Conservation (phyloP, 176 grass and related monocot genomes). For the Tuctoria greenei region DNA sequence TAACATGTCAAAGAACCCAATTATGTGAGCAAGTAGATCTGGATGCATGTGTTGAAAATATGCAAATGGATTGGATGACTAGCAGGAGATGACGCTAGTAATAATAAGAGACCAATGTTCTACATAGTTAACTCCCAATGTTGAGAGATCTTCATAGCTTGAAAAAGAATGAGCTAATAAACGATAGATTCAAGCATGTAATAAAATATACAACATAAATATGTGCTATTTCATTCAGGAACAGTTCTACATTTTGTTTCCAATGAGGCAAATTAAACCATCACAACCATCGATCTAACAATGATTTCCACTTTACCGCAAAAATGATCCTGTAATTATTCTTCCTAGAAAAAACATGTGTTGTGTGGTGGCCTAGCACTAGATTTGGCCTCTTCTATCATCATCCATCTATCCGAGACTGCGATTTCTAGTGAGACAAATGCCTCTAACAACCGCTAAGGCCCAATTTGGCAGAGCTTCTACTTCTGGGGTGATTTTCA, state of each 20-base stretch:
- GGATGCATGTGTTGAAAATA: not conserved
- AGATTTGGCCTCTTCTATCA: no score
- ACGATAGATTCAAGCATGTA: not conserved
- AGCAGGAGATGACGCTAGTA: not conserved
- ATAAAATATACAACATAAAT: not conserved
- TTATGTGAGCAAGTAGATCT: not conserved
- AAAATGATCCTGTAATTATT: not conserved
- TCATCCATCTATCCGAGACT: no score
- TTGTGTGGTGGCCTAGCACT: no score
- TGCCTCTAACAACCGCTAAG: no score
- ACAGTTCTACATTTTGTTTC: not conserved
- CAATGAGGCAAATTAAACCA: not conserved
- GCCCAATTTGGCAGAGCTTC: no score
- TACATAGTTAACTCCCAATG: not conserved
- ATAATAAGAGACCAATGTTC: not conserved
- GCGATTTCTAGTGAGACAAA: no score
- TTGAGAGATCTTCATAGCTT: not conserved
- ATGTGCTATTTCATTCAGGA: not conserved
- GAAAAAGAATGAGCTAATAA: not conserved
- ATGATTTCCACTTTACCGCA: not conserved
- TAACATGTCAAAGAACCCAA: not conserved
- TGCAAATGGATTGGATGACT: not conserved
- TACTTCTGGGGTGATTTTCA: no score
- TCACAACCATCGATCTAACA: not conserved
- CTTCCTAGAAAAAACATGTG: not conserved